phyloP scores from a whole-genome alignment of 1,284 basidiomycete genomes.

The Ganoderma lingzhi region DNA sequence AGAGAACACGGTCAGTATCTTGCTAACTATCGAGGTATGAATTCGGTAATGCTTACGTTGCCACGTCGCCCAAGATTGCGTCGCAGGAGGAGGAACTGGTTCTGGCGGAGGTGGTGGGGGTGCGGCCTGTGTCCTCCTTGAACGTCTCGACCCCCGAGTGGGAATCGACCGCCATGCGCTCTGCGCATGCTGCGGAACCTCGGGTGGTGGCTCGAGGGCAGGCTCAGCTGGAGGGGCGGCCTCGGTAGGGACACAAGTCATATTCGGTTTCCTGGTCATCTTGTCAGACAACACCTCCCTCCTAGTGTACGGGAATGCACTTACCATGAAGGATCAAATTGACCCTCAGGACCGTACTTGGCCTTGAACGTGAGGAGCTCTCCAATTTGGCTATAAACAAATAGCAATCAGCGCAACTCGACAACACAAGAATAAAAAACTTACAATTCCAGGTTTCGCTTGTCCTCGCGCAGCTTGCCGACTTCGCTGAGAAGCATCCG shows the following conservation, averaged over 20 bases:
- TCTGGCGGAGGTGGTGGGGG: conserved; percentile 36
- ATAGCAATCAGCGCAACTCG: neutral
- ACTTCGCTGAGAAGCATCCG: conserved; percentile 80
- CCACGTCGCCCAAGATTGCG: conserved; percentile 70
- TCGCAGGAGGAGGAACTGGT: conserved; percentile 34
- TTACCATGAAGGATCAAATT: conserved; percentile 78
- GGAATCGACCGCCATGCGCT: conserved; percentile 67
- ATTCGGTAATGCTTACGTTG: conserved; percentile 58
- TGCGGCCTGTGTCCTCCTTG: conserved; percentile 38
- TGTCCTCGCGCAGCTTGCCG: conserved; percentile 77
- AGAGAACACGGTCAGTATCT: conserved; percentile 9
- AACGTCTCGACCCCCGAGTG: conserved; percentile 39
- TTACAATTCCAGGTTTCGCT: conserved; percentile 74
- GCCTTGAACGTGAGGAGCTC: conserved; percentile 69
- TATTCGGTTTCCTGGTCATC: conserved; percentile 55
- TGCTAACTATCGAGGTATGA: neutral
- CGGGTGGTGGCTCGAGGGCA: conserved; percentile 28
- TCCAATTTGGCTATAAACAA: conserved; percentile 66
- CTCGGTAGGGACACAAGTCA: conserved; percentile 37
- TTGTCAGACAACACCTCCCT: conserved; percentile 18
- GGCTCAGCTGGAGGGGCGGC: conserved; percentile 30
- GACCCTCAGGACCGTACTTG: conserved; percentile 78
- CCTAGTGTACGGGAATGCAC: conserved; percentile 25
- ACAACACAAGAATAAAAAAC: conserved; percentile 40
- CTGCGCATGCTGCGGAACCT: conserved; percentile 42